Evolutionary conservation across 495 filamentous ascomycete species (phyloP), one percentile per base, ranked within the genome.

Genomic region (Echria macrotheca): DNA sequence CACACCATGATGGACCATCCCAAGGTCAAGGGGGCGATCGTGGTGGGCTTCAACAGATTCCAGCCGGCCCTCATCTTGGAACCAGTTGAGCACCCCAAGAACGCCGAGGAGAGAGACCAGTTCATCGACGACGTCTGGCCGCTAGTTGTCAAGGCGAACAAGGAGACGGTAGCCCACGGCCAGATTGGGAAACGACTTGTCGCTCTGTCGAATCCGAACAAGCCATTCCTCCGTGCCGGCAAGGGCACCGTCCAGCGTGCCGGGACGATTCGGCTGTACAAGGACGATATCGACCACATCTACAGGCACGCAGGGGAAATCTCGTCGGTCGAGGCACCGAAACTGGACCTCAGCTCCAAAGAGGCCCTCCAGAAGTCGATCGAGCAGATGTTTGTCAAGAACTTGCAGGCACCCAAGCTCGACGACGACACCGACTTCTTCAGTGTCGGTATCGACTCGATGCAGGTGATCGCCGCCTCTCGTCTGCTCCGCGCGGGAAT

Each of bases 241-340:
- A 84, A 86, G 61, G 81, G 80, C 0, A 79, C 75, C 1, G 61
- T 81, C 2, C 70, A 76, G 56, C 67, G 79, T 5, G 63, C 65
- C 6, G 48, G 54, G 9, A 75, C 75, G 0, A 32, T 75, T 1
- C 66, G 69, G 33, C 52, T 75, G 40, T 85, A 83, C 53, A 54
- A 66, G 31, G 59, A 70, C 4, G 77, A 81, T 51, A 76, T 84
- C 42, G 67, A 80, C 22, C 53, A 59, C 8, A 54, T 81, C 5
- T 83, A 79, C 44, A 44, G 60, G 21, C 40, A 52, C 0, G 64
- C 45, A 8, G 54, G 42, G 21, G 41, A 61, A 10, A 47, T 55
- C 6, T 45, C 55, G 4, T 50, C 53, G 4, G 31, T 32, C 5
- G 52, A 51, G 12, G 53, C 59, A 2, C 57, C 60, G 0, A 45